A percentile compares a stretch with the other conserved stretches of the same genome.
These are phyloP conservation scores for Cyberlindnera maritima DNA, from an alignment of 805 yeast species.

Conservation along the genomic window DNA sequence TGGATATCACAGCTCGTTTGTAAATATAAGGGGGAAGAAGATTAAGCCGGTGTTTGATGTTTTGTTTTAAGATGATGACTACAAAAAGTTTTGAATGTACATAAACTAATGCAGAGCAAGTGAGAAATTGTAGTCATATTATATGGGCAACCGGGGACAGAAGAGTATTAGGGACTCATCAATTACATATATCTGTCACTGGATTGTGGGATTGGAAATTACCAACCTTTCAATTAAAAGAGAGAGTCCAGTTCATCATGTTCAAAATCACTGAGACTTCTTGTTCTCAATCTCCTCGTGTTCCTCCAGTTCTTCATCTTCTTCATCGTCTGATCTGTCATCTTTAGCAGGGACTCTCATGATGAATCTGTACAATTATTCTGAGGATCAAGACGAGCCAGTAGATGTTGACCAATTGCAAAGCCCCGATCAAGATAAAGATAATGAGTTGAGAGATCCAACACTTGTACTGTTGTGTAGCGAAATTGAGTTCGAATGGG, in stretches of 20 bases:
- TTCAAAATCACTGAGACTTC: constrained; percentile 7
- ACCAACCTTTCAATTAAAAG: no score
- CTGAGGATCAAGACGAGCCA: constrained; percentile 85
- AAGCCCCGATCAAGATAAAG: constrained; percentile 68
- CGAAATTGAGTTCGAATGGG: constrained; percentile 75
- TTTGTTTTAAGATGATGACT: no score
- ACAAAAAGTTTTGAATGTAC: neutral
- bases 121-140: no score
- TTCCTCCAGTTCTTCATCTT: constrained; percentile 10
- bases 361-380: constrained; percentile 65
- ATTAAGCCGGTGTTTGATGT: no score
- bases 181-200: no score
- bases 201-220: no score
- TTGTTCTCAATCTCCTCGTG: constrained; percentile 5
- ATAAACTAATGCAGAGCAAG: constrained; percentile 24
- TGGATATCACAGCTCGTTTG: neutral
- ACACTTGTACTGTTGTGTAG: constrained; percentile 92
- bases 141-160: no score
- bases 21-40: no score
- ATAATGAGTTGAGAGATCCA: constrained; percentile 93
- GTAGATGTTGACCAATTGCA: constrained; percentile 82
- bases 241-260: no score
- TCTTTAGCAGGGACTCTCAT: constrained; percentile 73
- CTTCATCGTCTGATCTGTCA: constrained; percentile 28
- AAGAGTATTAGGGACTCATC: no score